A percentile compares a stretch with the other conserved stretches of the same genome.
These are phyloP conservation scores for Emergomyces orientalis DNA, from an alignment of 2,329 filamentous ascomycete genomes.

Conservation along the genomic window DNA sequence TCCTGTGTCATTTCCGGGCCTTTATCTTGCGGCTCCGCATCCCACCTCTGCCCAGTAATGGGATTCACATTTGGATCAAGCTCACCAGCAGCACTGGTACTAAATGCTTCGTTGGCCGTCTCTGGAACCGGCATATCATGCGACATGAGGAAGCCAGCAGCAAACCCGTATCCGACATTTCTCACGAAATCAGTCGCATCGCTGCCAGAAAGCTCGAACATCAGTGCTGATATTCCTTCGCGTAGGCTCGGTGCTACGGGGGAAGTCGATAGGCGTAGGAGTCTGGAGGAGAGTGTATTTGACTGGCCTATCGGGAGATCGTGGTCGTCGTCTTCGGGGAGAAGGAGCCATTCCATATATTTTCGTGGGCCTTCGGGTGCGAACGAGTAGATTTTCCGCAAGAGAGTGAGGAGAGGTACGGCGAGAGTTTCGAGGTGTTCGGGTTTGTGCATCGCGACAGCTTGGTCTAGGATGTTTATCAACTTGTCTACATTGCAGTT, in stretches of 20 bases:
- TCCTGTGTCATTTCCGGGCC: constrained; percentile 73
- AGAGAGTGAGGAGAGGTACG: constrained; percentile 63
- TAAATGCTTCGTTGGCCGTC: constrained; percentile 50
- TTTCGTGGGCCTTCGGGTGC: constrained; percentile 55
- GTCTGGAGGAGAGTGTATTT: constrained; percentile 61
- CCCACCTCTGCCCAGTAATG: constrained; percentile 73
- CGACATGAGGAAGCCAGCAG: constrained; percentile 78
- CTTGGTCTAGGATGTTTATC: constrained; percentile 58
- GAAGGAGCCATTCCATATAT: constrained; percentile 55
- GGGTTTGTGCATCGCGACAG: constrained; percentile 55
- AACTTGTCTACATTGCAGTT: constrained; percentile 55
- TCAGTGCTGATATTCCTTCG: constrained; percentile 63
- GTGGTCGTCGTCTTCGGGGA: constrained; percentile 71
- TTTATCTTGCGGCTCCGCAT: constrained; percentile 53
- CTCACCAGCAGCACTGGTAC: constrained; percentile 25
- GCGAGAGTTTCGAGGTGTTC: constrained; percentile 62
- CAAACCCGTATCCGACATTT: constrained; percentile 91
- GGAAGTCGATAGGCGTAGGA: constrained; percentile 70
- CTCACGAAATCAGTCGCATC: constrained; percentile 72
- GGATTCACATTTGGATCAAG: constrained; percentile 56
- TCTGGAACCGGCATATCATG: constrained; percentile 71
- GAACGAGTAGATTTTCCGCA: constrained; percentile 61
- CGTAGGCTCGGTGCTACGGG: constrained; percentile 62
- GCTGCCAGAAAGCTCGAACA: constrained; percentile 79
- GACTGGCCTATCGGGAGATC: constrained; percentile 67